Base-by-base conservation (phyloP, 495 filamentous ascomycete species). In the Penicillium manginii region DNA sequence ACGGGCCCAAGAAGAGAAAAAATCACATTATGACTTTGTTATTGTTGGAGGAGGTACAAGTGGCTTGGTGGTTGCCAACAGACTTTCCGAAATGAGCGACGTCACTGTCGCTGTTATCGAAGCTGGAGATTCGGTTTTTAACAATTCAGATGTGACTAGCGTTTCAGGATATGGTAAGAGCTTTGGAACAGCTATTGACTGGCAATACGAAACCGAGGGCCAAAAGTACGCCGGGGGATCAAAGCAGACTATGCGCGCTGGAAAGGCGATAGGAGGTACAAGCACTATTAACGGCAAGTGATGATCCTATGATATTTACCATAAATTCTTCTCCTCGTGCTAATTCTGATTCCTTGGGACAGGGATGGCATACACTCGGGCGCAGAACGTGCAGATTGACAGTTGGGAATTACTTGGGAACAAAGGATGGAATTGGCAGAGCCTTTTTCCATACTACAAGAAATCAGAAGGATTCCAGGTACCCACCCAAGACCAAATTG, bases 241-340 rank as follows among this genome's bases (percentile, higher is more conserved):
- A 1, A 51, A 50, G 14, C 21, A 29, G 26, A 29, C 43, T 11
- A 63, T 72, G 40, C 48, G 54, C 19, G 63, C 69, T 4, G 69
- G 67, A 17, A 72, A 71, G 9, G 68, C 67, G 6, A 67, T 75
- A 3, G 86, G 85, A 11, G 86, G 85, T 4, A 81, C 81, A 15
- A 86, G 82, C 9, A 76, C 76, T 6, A 72, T 88, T 55, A 88
- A 86, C 55, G 79, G 78, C 35, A 69, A 76, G 46, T 77, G 80
- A 60, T 76, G 74, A 60, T 29, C 26, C 26, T 29, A 29, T n/a
- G n/a, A n/a, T 29, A 29, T 8, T 8, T 29, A 5, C 3, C 26
- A 29, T 29, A 8, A 29, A 29, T 29, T 29, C 26, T 29, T 29
- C 2, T 1, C 1, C 9, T 29, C 3, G 9, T 29, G 2, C 26